These are phyloP conservation scores for Aegilops umbellulata DNA, from an alignment of 176 grass and related monocot species.

Conservation along the genomic window DNA sequence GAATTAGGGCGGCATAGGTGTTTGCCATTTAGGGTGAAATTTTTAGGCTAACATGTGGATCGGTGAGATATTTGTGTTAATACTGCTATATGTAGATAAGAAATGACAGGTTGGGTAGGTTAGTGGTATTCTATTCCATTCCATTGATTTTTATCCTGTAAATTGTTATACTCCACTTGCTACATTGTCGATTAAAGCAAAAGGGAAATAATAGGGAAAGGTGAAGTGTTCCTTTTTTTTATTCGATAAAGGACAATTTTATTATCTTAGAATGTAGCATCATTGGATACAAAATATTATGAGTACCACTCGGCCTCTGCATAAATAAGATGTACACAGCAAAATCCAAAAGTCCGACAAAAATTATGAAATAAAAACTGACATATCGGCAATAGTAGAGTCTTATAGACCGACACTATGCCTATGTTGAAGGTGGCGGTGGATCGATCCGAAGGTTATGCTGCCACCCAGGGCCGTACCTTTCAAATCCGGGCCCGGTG, in stretches of 20 bases:
- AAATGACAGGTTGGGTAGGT: slow-evolving; percentile 22
- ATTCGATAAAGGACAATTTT: not conserved
- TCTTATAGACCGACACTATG: too few relatives aligned
- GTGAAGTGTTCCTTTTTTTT: slow-evolving; percentile 27
- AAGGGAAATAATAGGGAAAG: slow-evolving; percentile 57
- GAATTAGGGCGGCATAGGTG: not conserved
- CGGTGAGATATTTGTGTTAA: slow-evolving; percentile 25
- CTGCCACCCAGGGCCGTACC: too few relatives aligned
- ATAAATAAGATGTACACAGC: too few relatives aligned
- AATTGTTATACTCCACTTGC: slow-evolving; percentile 35
- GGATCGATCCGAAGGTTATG: too few relatives aligned
- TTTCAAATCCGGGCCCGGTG: too few relatives aligned
- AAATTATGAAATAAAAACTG: too few relatives aligned
- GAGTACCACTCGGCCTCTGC: too few relatives aligned
- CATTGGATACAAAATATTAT: too few relatives aligned
- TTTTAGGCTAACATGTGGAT: not conserved
- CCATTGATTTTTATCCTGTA: slow-evolving; percentile 63
- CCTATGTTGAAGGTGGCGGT: too few relatives aligned
- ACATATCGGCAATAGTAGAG: too few relatives aligned
- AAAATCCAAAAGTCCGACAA: too few relatives aligned
- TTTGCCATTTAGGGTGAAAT: slow-evolving; percentile 35
- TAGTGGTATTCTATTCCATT: slow-evolving; percentile 28
- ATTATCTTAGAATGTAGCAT: too few relatives aligned
- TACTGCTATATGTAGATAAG: slow-evolving; percentile 45
- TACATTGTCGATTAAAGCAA: slow-evolving; percentile 50